A percentile compares a stretch with the other conserved stretches of the same genome.
Evolutionary conservation across 148 eudicot genomes (phyloP).

Genomic region (Drosera capensis): DNA sequence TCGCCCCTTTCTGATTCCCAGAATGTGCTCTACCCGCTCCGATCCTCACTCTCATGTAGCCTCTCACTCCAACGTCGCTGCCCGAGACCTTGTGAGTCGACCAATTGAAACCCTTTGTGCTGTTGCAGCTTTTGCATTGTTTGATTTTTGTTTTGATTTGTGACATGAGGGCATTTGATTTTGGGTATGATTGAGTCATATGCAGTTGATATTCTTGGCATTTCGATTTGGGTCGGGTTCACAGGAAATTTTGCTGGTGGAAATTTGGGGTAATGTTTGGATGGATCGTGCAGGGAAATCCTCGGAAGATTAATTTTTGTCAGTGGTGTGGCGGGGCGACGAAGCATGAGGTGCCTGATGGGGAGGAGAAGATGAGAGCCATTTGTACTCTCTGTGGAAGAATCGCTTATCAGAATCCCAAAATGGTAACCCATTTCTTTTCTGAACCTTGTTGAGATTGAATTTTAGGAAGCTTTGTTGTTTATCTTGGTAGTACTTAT

Average conservation of each 20-base stretch:
- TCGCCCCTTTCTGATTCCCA: constrained; percentile 19
- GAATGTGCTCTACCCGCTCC: constrained; percentile 29
- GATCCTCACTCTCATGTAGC: constrained; percentile 30
- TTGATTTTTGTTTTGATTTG: neutral
- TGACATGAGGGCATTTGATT: neutral
- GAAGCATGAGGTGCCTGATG: constrained; percentile 90
- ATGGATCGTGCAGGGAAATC: constrained; percentile 32
- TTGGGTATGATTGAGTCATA: too few species aligned
- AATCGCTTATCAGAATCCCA: constrained; percentile 87
- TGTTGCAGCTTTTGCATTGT: neutral
- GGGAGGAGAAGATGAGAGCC: constrained; percentile 83
- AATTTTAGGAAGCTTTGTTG: neutral
- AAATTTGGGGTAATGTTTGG: neutral
- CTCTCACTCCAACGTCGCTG: constrained; percentile 21
- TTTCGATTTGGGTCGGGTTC: neutral
- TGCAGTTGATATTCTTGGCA: too few species aligned
- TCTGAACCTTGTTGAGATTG: neutral
- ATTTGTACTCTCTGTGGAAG: constrained; percentile 79
- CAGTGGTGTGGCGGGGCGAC: constrained; percentile 82
- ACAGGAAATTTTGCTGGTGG: neutral
- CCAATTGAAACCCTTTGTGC: neutral
- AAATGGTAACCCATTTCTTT: constrained; percentile 43
- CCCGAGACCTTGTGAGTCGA: neutral
- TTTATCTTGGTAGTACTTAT: neutral
- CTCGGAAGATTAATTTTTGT: constrained; percentile 72